Base-by-base conservation (phyloP, 495 filamentous ascomycete genomes). In the Aspergillus conjunctus region DNA sequence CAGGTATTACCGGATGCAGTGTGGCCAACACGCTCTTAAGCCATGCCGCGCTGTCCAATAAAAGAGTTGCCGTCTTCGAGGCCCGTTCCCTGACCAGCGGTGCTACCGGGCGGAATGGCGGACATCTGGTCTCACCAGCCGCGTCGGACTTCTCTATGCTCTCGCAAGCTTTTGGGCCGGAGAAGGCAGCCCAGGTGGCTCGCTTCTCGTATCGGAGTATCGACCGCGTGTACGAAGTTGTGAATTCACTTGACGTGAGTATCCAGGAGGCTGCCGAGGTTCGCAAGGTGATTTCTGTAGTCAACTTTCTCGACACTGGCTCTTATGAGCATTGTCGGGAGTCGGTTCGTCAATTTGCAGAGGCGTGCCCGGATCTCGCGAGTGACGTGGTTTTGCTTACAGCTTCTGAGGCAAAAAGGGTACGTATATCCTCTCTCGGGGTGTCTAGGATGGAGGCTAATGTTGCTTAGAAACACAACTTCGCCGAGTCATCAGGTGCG, bases 401-500 rank as follows among this genome's bases (percentile, higher is more conserved):
- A n/a, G n/a, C n/a, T n/a, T n/a, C n/a, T n/a, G n/a, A n/a, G n/a
- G n/a, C n/a, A n/a, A n/a, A n/a, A n/a, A n/a, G n/a, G n/a, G n/a
- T n/a, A n/a, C n/a, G n/a, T n/a, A n/a, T n/a, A n/a, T n/a, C 5
- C 3, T 46, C 18, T 0, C 15, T 46, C 3, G 9, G 18, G 1
- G 14, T 8, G 2, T 17, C 14, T 9, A 20, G 43, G 4, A 46
- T n/a, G 18, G 17, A 46, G 4, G 4, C 43, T 46, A 17, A 46
- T 46, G 18, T 18, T n/a, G 4, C 14, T 8, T 46, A 73, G 71
- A 60, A 73, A 43, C 72, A 45, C 67, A 72, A 11, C 72, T 86
- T 33, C 68, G 76, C 6, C 65, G 63, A 14, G 82, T 81, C 32
- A 57, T 66, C 0, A 79, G 80, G 0, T 69, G 48, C 79, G 3